Evolutionary conservation across 2,329 filamentous ascomycete genomes (phyloP), one percentile per base, ranked within the genome.

Genomic region (Diplodia mutila): DNA sequence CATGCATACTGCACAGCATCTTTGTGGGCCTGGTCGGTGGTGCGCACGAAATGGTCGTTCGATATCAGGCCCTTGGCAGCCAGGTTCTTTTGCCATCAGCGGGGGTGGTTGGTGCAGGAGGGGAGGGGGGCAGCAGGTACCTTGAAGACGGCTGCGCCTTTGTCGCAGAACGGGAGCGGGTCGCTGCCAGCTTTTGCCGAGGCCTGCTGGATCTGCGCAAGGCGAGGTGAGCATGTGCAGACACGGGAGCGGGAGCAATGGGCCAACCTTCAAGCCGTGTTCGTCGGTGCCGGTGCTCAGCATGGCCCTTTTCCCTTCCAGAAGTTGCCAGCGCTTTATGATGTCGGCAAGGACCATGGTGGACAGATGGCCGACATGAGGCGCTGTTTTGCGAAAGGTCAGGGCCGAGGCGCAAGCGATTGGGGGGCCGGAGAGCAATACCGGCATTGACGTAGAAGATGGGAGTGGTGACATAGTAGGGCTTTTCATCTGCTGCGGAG

Each of bases 371-470:
- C 95, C 95, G 70, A 98, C 88, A 82, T 99, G 95, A 61, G 95
- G 95, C 54, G 92, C 93, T 94, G 72, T 64, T 37, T 48, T 67
- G 14, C 68, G 64, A 55, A 51, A 67, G 21, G 59, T 25, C 34
- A 52, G 32, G 52, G 63, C 34, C 25, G n/a, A 14, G 18, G 21
- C 4, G 18, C 39, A 48, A 23, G 39, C 23, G 42, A 32, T 16
- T 25, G 46, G 18, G 27, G 27, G 25, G 18, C 9, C 16, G n/a
- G 37, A 55, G 37, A 12, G 37, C 27, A 83, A 72, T 82, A 94
- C 92, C 89, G 66, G 94, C 92, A 86, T 99, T 99, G 82, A 99
- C 95, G 80, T 99, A 99, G 83, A 98, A 99, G 68, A 99, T 99
- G 2, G 95, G 95, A 9, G 93, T 96, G 5, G 95, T 98, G 74